Evolutionary conservation across 306 rosid genomes (phyloP).

Genomic region (Quercus cerris): DNA sequence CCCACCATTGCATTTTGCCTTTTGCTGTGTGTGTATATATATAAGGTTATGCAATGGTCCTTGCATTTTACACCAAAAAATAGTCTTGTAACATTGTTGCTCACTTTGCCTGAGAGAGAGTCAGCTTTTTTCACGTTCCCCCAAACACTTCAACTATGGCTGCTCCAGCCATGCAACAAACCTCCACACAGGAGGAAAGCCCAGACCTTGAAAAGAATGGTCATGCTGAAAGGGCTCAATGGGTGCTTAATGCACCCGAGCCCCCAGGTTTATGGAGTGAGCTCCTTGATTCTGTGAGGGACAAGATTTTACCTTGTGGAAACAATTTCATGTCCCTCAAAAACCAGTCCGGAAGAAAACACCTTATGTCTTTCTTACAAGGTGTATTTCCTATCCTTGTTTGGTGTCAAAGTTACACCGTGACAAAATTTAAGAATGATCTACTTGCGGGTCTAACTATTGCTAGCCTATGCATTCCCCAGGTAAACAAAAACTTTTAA

Average conservation of each 20-base stretch:
- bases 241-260: slow-evolving; percentile 63
- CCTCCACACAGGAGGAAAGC: slow-evolving; percentile 4
- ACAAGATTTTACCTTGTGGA: slow-evolving; percentile 3
- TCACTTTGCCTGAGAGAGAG: not conserved
- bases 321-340: slow-evolving; percentile 24
- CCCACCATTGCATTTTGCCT: slow-evolving; percentile 3
- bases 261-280: slow-evolving; percentile 49
- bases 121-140: slow-evolving; percentile 25
- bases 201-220: slow-evolving; percentile 28
- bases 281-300: slow-evolving; percentile 23
- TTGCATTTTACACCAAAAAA: not conserved
- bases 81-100: not conserved
- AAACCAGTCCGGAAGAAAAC: slow-evolving; percentile 28
- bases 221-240: slow-evolving; percentile 24
- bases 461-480: slow-evolving; percentile 78
- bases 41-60: slow-evolving; percentile 6
- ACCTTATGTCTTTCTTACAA: slow-evolving; percentile 10
- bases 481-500: slow-evolving; percentile 30
- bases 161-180: slow-evolving; percentile 6
- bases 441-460: slow-evolving; percentile 67
- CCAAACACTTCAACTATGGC: slow-evolving; percentile 47
- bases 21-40: not conserved
- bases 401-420: slow-evolving; percentile 44
- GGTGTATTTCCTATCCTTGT: slow-evolving; percentile 44
- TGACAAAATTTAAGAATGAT: slow-evolving; percentile 41